phyloP scores from a whole-genome alignment of 768 basidiomycete species.

The Tulasnella sp. region DNA sequence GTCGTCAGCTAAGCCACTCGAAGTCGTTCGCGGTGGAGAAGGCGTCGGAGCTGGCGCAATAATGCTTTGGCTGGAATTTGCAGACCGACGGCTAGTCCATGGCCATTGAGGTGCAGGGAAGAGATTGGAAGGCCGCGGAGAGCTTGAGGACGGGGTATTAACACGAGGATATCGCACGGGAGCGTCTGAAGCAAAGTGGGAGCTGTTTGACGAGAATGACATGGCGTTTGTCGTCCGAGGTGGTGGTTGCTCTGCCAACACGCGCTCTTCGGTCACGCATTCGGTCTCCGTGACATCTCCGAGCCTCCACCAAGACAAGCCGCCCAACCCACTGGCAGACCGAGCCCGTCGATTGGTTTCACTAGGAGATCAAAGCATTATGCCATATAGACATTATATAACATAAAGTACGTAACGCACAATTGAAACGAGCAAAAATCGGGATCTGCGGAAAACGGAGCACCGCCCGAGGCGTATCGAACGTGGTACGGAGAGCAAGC shows the following conservation, averaged over 20 bases:
- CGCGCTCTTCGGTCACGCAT: neutral
- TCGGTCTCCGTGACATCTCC: neutral
- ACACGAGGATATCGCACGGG: neutral
- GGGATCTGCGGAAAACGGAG: too few species aligned
- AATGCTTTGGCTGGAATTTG: slow-evolving; percentile 31
- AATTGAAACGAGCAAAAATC: neutral
- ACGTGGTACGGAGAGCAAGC: too few species aligned
- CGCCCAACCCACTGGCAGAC: neutral
- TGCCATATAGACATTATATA: neutral
- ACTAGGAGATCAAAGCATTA: neutral
- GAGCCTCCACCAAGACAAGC: neutral
- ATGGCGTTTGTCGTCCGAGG: neutral
- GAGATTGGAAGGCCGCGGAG: slow-evolving; percentile 29
- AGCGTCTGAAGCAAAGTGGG: neutral
- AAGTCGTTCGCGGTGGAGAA: slow-evolving; percentile 14
- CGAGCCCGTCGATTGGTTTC: neutral
- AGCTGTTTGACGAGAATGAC: neutral
- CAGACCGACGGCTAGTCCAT: slow-evolving; percentile 38
- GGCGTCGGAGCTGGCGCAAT: slow-evolving; percentile 27
- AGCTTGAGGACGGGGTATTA: neutral
- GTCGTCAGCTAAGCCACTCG: slow-evolving; percentile 16
- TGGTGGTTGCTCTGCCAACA: neutral
- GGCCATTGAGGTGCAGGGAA: slow-evolving; percentile 56
- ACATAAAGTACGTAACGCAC: neutral
- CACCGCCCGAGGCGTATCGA: too few species aligned